These are phyloP conservation scores for Coemansia sp. DNA, from an alignment of 192 early-diverging fungal species.

Conservation along the genomic window DNA sequence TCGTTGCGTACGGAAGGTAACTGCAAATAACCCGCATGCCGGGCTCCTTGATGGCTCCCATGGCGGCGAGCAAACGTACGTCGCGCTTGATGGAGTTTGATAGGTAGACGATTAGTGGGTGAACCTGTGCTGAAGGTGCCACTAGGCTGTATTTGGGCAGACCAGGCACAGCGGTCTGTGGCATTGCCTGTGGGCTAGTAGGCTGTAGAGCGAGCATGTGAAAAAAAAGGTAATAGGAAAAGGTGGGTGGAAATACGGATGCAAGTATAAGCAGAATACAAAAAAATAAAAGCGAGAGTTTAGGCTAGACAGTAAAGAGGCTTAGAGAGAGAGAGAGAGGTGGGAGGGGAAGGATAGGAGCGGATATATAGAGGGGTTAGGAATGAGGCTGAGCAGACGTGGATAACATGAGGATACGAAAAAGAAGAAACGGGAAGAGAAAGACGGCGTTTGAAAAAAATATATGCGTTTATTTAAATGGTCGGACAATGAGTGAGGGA, in stretches of 20 bases:
- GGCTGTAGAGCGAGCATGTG: constrained; percentile 40
- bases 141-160: constrained; percentile 37
- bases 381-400: constrained; percentile 48
- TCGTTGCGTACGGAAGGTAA: constrained; percentile 42
- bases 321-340: constrained; percentile 8
- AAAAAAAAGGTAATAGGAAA: neutral
- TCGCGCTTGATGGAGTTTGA: constrained; percentile 56
- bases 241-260: neutral
- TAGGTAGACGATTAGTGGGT: constrained; percentile 46
- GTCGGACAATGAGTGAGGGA: too few species aligned
- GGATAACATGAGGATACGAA: constrained; percentile 20
- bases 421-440: constrained; percentile 8
- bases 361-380: constrained; percentile 22
- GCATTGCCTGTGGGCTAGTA: constrained; percentile 17
- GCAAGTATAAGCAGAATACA: neutral
- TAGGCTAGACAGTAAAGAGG: neutral
- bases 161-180: constrained; percentile 8
- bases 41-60: constrained; percentile 50
- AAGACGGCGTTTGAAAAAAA: constrained; percentile 34
- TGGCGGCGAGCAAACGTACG: constrained; percentile 50
- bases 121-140: constrained; percentile 18
- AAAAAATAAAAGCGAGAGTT: constrained; percentile 6
- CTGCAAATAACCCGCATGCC: constrained; percentile 41
- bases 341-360: neutral
- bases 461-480: constrained; percentile 14